Evolutionary conservation across 257 asterid species (phyloP).

Genomic region (Nyctanthes arbortristis): DNA sequence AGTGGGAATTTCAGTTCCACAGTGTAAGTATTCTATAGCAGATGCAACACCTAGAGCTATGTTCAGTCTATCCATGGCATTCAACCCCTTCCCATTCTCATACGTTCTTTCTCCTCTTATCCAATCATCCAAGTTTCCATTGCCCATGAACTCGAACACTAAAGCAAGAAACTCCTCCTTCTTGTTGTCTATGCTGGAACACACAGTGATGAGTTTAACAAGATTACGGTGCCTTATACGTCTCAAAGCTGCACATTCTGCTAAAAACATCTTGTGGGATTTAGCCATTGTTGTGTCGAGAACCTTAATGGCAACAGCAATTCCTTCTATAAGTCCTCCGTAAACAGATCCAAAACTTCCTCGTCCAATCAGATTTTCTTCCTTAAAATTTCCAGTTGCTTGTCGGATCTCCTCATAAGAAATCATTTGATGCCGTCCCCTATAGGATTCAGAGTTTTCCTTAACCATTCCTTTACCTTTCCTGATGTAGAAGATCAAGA

Average conservation of each 20-base stretch:
- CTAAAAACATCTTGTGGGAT: constrained; percentile 38
- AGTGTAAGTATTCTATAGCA: constrained; percentile 59
- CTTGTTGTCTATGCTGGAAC: constrained; percentile 46
- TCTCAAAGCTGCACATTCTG: constrained; percentile 55
- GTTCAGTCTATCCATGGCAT: constrained; percentile 35
- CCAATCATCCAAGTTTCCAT: constrained; percentile 70
- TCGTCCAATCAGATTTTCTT: constrained; percentile 45
- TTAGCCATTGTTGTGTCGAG: constrained; percentile 26
- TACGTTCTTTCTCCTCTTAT: constrained; percentile 38
- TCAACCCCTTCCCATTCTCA: constrained; percentile 21
- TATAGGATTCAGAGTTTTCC: constrained; percentile 17
- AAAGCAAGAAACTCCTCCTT: constrained; percentile 51
- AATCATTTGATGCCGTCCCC: constrained; percentile 34
- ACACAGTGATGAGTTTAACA: constrained; percentile 46
- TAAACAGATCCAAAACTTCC: constrained; percentile 62
- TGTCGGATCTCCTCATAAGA: constrained; percentile 48
- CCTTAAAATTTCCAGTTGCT: constrained; percentile 49
- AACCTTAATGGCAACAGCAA: constrained; percentile 48
- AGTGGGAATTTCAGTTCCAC: constrained; percentile 40
- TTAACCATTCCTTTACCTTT: constrained; percentile 15
- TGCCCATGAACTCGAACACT: constrained; percentile 55
- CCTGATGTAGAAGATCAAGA: constrained; percentile 22
- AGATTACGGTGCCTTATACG: constrained; percentile 59
- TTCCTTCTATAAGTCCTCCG: constrained; percentile 43
- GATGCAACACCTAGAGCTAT: constrained; percentile 46